These are phyloP conservation scores for Epichloe brachyelytri DNA, from an alignment of 2,329 filamentous ascomycete genomes.

Conservation along the genomic window DNA sequence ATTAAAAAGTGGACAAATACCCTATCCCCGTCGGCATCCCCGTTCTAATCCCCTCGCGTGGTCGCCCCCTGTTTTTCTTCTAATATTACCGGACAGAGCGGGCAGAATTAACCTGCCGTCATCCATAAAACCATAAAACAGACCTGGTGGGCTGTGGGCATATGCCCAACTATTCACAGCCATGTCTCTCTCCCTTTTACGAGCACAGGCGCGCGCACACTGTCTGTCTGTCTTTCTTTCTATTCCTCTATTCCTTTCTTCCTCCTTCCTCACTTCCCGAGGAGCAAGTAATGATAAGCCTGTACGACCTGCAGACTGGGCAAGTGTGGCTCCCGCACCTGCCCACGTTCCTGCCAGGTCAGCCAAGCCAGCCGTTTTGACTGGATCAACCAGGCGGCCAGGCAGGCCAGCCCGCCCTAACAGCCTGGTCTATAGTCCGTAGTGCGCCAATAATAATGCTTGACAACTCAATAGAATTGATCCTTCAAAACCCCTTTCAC, in stretches of 20 bases:
- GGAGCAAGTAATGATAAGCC: not conserved
- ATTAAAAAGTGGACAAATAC: not conserved
- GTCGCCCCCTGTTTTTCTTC: not conserved
- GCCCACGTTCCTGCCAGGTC: not conserved
- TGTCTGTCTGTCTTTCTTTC: not conserved
- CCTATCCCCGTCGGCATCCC: conserved; percentile 1
- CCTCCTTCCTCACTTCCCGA: not conserved
- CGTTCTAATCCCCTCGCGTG: not conserved
- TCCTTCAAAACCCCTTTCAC: no score
- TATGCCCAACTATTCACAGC: not conserved
- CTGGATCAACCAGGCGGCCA: no score
- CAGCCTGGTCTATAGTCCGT: no score
- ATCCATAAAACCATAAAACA: no score
- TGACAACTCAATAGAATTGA: no score
- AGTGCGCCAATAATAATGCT: no score
- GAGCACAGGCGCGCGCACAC: no score
- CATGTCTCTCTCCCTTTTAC: not conserved
- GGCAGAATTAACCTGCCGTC: no score
- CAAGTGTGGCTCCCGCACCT: conserved; percentile 2
- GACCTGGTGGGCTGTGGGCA: no score
- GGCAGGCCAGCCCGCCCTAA: no score
- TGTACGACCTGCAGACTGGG: not conserved
- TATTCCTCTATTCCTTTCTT: not conserved
- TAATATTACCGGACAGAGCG: no score
- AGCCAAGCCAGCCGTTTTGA: no score